Base-by-base conservation (phyloP, 805 yeast species). In the Myxozyma neotropica region DNA sequence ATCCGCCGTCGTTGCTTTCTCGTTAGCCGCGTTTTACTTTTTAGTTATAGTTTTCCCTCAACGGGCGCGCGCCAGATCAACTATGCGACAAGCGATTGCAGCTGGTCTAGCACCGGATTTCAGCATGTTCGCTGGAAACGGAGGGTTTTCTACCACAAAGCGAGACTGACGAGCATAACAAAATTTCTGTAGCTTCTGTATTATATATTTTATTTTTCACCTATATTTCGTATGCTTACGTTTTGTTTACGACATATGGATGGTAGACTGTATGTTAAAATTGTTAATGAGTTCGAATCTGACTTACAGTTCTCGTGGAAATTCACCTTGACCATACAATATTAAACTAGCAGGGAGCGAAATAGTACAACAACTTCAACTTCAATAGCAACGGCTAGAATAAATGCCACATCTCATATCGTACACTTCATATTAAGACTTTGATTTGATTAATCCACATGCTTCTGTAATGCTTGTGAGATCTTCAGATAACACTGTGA, bases 401-500 rank as follows among this genome's bases (percentile, higher is more conserved):
- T 31, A 27, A 17, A 31, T 29, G 33, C 10, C 33, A 29, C 10
- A 7, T 38, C 21, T 38, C 42, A 7, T 38, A 38, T 38, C 42
- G 21, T 38, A 38, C 42, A 38, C 17, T 15, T 38, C 42, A 7
- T 17, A 7, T 8, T n/a, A 7, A 31, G 31, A 27, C 13, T 13
- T 3, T 13, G 15, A 48, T 13, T 4, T 33, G 42, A 26, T 19
- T 24, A 42, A 15, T 45, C 48, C 19, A 21, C 53, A 21, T 57
- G 60, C 29, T 50, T 57, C 51, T 69, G 68, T 52, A 69, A 54
- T 4, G 70, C 69, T 57, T 68, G 70, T 19, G 67, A 52, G 23
- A 69, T 61, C 49, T 69, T 69, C 61, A 66, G 57, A 48, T 54
- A 69, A 47, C 68, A 69, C 58, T 69, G 71, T 7, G 69, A 51